Conservation (phyloP, 805 yeast species). For the Blastobotrys parvus region DNA sequence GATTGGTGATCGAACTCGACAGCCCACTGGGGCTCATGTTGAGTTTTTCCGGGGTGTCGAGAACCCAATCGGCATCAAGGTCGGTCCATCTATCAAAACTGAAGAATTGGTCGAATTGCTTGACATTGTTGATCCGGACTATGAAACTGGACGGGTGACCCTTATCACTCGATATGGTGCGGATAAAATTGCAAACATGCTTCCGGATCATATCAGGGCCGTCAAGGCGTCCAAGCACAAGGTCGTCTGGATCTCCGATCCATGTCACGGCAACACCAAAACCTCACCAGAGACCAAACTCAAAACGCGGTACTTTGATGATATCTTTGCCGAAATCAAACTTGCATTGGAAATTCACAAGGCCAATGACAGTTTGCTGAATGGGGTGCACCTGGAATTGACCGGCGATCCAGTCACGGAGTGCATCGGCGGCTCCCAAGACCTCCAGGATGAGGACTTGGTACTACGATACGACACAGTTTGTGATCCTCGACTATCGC, state of each 20-base stretch:
- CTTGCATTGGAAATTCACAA: constrained; percentile 31
- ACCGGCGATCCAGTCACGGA: constrained; percentile 39
- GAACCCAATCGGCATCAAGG: constrained; percentile 37
- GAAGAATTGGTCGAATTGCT: constrained; percentile 31
- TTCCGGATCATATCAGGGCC: constrained; percentile 34
- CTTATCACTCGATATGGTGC: constrained; percentile 36
- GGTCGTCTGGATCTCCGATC: constrained; percentile 38
- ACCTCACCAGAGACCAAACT: constrained; percentile 31
- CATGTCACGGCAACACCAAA: constrained; percentile 39
- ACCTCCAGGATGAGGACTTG: constrained; percentile 31
- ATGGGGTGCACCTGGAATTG: constrained; percentile 35
- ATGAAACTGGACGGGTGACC: constrained; percentile 32
- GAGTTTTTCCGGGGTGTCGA: constrained; percentile 36
- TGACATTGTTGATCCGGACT: constrained; percentile 33
- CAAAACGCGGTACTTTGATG: constrained; percentile 36
- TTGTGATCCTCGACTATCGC: constrained; percentile 35
- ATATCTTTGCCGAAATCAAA: constrained; percentile 32
- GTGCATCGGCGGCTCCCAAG: constrained; percentile 36
- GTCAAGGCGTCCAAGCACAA: constrained; percentile 31
- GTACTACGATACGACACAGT: constrained; percentile 35
- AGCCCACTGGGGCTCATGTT: constrained; percentile 38
- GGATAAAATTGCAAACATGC: constrained; percentile 26
- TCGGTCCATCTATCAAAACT: constrained; percentile 34
- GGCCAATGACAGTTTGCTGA: constrained; percentile 26
- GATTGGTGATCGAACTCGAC: constrained; percentile 39